A percentile compares a stretch with the other conserved stretches of the same genome.
These are phyloP conservation scores for Fusarium liriodendri DNA, from an alignment of 2,329 filamentous ascomycete genomes.

Conservation along the genomic window DNA sequence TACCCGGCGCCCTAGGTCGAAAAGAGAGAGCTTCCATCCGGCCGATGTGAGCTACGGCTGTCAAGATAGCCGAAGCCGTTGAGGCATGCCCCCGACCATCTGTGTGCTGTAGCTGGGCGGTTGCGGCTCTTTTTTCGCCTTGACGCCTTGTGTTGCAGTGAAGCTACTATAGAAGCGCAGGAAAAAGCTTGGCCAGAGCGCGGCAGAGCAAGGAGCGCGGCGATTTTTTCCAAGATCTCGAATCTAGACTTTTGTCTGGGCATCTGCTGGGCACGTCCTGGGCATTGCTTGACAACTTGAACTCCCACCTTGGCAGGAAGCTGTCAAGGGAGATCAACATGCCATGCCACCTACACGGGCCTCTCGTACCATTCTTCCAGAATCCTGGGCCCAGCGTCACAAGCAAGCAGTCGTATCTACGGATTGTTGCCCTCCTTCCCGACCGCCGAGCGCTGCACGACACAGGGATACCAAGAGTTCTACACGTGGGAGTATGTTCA, in stretches of 20 bases:
- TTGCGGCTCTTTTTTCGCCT: constrained; percentile 17
- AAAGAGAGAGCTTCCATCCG: constrained; percentile 40
- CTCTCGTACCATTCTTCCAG: constrained; percentile 7
- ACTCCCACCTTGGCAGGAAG: constrained; percentile 15
- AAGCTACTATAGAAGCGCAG: not conserved
- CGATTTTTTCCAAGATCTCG: not conserved
- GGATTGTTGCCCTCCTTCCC: not conserved
- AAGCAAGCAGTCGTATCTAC: not conserved
- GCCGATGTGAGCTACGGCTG: constrained; percentile 39
- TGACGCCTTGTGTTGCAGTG: not conserved
- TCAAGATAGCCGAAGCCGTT: constrained; percentile 43
- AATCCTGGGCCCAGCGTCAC: not conserved
- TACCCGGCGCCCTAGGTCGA: constrained; percentile 32
- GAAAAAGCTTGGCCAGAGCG: not conserved
- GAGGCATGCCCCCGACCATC: constrained; percentile 26
- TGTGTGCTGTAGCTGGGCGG: not conserved
- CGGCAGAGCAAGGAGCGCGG: not conserved
- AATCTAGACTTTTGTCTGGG: constrained; percentile 8
- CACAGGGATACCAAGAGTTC: not conserved
- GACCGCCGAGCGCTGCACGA: not conserved
- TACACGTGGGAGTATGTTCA: constrained; percentile 13
- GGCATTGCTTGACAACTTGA: constrained; percentile 5
- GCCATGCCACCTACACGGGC: not conserved
- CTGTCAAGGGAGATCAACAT: not conserved
- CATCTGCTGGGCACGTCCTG: not conserved